phyloP scores from a whole-genome alignment of 257 asterid genomes.

The Solanum infundibuliforme region DNA sequence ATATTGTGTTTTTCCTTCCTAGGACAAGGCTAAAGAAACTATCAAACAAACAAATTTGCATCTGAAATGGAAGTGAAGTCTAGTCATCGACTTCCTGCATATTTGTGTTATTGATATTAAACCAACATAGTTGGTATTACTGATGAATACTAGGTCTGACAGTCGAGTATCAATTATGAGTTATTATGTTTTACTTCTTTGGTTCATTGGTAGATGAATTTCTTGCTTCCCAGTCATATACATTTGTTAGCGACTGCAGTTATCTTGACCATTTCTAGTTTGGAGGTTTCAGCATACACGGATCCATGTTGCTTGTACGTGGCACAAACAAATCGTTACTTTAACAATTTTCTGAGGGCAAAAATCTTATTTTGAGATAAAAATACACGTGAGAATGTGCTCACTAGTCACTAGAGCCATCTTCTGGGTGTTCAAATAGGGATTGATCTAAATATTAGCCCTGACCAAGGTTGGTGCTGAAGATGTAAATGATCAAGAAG shows the following conservation, averaged over 20 bases:
- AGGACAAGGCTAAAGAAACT: neutral
- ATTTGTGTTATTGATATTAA: neutral
- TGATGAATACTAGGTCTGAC: neutral
- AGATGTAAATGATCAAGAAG: neutral
- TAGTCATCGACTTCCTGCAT: neutral
- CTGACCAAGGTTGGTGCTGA: neutral
- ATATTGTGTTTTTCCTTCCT: neutral
- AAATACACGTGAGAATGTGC: neutral
- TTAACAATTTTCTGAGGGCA: neutral
- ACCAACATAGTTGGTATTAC: neutral
- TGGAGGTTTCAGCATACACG: neutral
- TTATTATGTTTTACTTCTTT: neutral
- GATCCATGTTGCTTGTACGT: neutral
- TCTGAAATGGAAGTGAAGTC: neutral
- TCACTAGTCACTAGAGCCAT: neutral
- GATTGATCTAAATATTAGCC: neutral
- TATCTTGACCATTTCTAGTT: neutral
- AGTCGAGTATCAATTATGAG: neutral
- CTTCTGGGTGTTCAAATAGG: neutral
- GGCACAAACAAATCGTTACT: neutral
- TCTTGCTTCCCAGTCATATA: neutral
- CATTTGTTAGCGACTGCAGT: neutral
- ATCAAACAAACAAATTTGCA: neutral
- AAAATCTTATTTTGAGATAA: neutral
- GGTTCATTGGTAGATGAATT: neutral